phyloP scores from a whole-genome alignment of 345 rosid species.

The Theobroma cacao region DNA sequence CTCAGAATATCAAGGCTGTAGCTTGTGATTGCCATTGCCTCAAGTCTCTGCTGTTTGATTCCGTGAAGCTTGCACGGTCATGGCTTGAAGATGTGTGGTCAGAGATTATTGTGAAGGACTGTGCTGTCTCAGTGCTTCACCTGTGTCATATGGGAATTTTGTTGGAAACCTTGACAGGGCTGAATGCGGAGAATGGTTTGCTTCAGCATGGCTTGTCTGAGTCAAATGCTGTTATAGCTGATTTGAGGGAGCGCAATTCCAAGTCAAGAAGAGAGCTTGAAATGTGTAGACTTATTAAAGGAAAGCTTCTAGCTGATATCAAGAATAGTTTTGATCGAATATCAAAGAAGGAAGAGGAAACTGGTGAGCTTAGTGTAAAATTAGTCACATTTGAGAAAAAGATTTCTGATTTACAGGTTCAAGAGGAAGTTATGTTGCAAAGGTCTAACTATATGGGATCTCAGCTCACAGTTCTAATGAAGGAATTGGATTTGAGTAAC shows the following conservation, averaged over 20 bases:
- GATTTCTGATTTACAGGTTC: slow-evolving; percentile 63
- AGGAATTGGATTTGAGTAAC: slow-evolving; percentile 69
- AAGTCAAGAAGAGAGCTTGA: slow-evolving; percentile 79
- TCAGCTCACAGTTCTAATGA: slow-evolving; percentile 69
- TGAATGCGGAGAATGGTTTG: slow-evolving; percentile 82
- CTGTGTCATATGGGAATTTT: slow-evolving; percentile 88
- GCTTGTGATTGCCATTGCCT: slow-evolving; percentile 44
- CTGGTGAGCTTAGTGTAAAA: slow-evolving; percentile 54
- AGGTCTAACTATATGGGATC: slow-evolving; percentile 77
- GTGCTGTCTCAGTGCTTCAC: slow-evolving; percentile 85
- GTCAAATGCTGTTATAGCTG: slow-evolving; percentile 64
- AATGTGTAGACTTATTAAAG: slow-evolving; percentile 65
- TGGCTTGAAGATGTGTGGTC: slow-evolving; percentile 96
- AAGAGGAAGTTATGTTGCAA: slow-evolving; percentile 88
- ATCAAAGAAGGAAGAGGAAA: slow-evolving; percentile 77
- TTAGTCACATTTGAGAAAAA: slow-evolving; percentile 66
- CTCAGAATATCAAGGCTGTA: slow-evolving; percentile 40
- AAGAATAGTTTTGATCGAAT: slow-evolving; percentile 76
- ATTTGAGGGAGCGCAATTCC: slow-evolving; percentile 69
- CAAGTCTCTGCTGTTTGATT: slow-evolving; percentile 52
- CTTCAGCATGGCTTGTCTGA: slow-evolving; percentile 74
- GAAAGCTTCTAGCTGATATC: slow-evolving; percentile 78
- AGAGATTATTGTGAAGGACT: slow-evolving; percentile 79
- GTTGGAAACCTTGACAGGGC: slow-evolving; percentile 78
- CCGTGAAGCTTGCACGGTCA: slow-evolving; percentile 48